These are phyloP conservation scores for Paecilomyces variotii DNA, from an alignment of 2,329 filamentous ascomycete genomes.

Conservation along the genomic window DNA sequence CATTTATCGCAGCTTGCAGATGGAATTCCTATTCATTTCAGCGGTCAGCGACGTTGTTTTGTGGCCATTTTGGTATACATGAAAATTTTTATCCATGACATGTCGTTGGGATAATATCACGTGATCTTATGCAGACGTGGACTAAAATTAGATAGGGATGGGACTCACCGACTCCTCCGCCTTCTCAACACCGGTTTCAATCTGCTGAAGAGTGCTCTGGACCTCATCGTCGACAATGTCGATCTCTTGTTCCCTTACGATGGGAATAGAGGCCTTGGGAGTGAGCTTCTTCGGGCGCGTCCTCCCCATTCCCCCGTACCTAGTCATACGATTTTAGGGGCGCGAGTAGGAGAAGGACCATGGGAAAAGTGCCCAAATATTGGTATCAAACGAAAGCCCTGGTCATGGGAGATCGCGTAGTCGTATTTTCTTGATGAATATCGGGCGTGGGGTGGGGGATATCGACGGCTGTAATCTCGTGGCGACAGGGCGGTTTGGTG, in stretches of 20 bases:
- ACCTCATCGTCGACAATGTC: slow-evolving; percentile 81
- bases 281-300: slow-evolving; percentile 65
- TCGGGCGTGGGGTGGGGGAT: slow-evolving; percentile 40
- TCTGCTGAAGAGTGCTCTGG: slow-evolving; percentile 70
- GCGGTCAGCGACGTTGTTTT: slow-evolving; percentile 13
- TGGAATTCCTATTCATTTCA: slow-evolving; percentile 69
- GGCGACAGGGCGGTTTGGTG: slow-evolving; percentile 29
- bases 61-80: slow-evolving; percentile 2
- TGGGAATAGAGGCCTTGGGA: slow-evolving; percentile 76
- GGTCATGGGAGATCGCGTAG: slow-evolving; percentile 46
- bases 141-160: slow-evolving; percentile 23
- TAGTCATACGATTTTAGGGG: slow-evolving; percentile 36
- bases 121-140: slow-evolving; percentile 29
- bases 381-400: slow-evolving; percentile 55
- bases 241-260: slow-evolving; percentile 85
- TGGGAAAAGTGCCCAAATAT: slow-evolving; percentile 52
- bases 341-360: slow-evolving; percentile 30
- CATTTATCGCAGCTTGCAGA: slow-evolving; percentile 75
- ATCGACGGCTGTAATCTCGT: slow-evolving; percentile 23
- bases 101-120: slow-evolving; percentile 26
- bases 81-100: slow-evolving; percentile 21
- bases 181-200: slow-evolving; percentile 95
- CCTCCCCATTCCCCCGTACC: slow-evolving; percentile 39
- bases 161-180: slow-evolving; percentile 90
- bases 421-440: slow-evolving; percentile 49